These are phyloP conservation scores for Neofusicoccum sp. DNA, from an alignment of 2,329 filamentous ascomycete species.

Conservation along the genomic window DNA sequence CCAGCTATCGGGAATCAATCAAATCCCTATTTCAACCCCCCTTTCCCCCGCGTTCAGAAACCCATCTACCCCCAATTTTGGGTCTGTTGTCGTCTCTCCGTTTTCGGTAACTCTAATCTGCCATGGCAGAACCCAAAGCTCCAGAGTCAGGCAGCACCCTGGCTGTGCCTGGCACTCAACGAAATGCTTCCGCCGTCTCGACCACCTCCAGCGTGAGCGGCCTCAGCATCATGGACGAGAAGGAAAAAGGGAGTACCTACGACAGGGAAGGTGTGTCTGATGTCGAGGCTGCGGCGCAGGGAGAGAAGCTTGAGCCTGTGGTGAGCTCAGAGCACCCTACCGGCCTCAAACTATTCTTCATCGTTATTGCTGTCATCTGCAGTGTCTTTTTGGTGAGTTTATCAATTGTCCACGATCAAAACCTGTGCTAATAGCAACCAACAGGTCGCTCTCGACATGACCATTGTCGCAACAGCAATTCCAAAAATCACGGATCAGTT, in stretches of 20 bases:
- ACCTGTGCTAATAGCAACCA: background rate
- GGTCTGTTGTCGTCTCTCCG: background rate
- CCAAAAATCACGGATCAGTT: slow-evolving; percentile 35
- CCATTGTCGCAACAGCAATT: slow-evolving; percentile 35
- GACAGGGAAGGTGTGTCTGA: slow-evolving; percentile 9
- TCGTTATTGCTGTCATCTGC: slow-evolving; percentile 33
- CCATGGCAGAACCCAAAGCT: slow-evolving; percentile 12
- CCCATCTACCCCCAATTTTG: no score
- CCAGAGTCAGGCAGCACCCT: slow-evolving; percentile 1
- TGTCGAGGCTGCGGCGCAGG: slow-evolving; percentile 7
- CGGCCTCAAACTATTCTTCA: slow-evolving; percentile 30
- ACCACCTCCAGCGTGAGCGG: slow-evolving; percentile 1
- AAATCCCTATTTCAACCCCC: no score
- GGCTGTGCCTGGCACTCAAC: background rate
- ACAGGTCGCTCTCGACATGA: slow-evolving; percentile 24
- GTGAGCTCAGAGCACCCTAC: slow-evolving; percentile 25
- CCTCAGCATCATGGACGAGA: slow-evolving; percentile 13
- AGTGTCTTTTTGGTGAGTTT: slow-evolving; percentile 31
- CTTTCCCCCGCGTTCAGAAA: no score
- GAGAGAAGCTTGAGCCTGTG: slow-evolving; percentile 17
- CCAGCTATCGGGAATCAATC: no score
- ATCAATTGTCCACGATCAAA: background rate
- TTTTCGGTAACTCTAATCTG: background rate
- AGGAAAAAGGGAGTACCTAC: background rate
- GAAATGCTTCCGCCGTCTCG: background rate